Evolutionary conservation across 176 grass and related monocot genomes (phyloP), one percentile per base, ranked within the genome.

Genomic region (Thalia dealbata): DNA sequence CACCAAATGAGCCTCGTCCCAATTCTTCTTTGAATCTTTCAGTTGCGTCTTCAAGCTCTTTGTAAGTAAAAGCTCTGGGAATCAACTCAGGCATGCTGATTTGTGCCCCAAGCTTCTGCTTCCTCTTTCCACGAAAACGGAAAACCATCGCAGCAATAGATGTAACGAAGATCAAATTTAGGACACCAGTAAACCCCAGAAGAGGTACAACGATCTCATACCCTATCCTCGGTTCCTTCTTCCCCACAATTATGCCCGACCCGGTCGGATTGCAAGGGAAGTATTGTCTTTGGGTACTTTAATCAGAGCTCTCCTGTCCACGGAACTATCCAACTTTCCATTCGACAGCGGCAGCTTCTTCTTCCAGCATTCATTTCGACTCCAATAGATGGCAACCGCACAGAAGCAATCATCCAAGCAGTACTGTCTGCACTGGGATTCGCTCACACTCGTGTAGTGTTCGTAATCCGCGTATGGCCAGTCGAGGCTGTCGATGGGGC

Each of bases 321-420:
- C 56, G n/a, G 41, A 70, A 55, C 46, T 67, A 24, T 52, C 61
- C 3, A 27, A 30, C 64, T 14, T 80, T 29, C 78, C 85, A 48
- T 81, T 80, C 12, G 85, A 72, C 61, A 84, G 14, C 6, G 82
- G 74, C 11, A 81, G 55, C 23, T 64, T 64, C 69, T 81, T 88
- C 55, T 78, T 81, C 81, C 54, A 81, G 62, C 86, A 81, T 19
- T 30, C 6, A 19, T 12, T 14, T 3, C n/a, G 0, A 7, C 27
- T 18, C 8, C 54, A 32, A 50, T 72, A 78, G 63, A 82, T 72
- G 2, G 46, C 55, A 10, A 60, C 74, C 26, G 70, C 71, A 29
- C 86, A 82, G 67, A 73, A 72, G 26, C 82, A 89, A 32, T 82
- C 79, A 9, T 43, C 52, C 55, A 82, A 54, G 52, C 82, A 85